A percentile compares a stretch with the other conserved stretches of the same genome.
Conservation (phyloP, 2,329 filamentous ascomycete genomes). For the Penicillium sp. region DNA sequence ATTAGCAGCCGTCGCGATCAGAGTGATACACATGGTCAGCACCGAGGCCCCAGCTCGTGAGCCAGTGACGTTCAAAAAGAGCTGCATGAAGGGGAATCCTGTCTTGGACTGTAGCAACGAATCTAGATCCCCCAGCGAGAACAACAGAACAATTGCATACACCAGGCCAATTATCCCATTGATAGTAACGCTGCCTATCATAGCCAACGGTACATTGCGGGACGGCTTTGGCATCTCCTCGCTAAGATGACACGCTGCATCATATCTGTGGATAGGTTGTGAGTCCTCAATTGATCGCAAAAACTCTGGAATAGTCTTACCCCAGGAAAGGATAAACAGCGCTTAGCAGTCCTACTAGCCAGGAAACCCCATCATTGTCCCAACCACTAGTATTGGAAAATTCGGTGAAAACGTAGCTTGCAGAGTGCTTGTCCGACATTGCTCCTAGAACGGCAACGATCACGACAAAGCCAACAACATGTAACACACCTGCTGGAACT, state of each 20-base stretch:
- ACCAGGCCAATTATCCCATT: constrained; percentile 50
- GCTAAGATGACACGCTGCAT: constrained; percentile 44
- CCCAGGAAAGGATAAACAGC: constrained; percentile 23
- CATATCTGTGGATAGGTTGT: constrained; percentile 25
- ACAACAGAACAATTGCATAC: constrained; percentile 47
- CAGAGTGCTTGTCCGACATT: constrained; percentile 19
- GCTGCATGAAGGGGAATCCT: constrained; percentile 48
- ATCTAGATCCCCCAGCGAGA: constrained; percentile 43
- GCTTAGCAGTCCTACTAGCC: constrained; percentile 20
- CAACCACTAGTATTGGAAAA: constrained; percentile 24
- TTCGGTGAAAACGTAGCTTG: constrained; percentile 16
- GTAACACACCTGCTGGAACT: constrained; percentile 12
- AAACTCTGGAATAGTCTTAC: not conserved
- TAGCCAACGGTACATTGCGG: constrained; percentile 34
- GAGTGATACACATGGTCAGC: constrained; percentile 14
- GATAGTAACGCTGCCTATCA: constrained; percentile 35
- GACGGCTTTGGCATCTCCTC: constrained; percentile 35
- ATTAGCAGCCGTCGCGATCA: constrained; percentile 20
- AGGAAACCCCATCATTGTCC: constrained; percentile 20
- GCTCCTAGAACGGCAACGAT: constrained; percentile 16
- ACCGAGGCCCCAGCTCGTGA: constrained; percentile 16
- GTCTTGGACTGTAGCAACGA: constrained; percentile 42
- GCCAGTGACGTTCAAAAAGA: constrained; percentile 28
- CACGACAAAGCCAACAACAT: constrained; percentile 17
- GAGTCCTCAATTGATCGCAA: not conserved